Conservation (phyloP, 257 asterid genomes). For the Paraleonurus japonicus region DNA sequence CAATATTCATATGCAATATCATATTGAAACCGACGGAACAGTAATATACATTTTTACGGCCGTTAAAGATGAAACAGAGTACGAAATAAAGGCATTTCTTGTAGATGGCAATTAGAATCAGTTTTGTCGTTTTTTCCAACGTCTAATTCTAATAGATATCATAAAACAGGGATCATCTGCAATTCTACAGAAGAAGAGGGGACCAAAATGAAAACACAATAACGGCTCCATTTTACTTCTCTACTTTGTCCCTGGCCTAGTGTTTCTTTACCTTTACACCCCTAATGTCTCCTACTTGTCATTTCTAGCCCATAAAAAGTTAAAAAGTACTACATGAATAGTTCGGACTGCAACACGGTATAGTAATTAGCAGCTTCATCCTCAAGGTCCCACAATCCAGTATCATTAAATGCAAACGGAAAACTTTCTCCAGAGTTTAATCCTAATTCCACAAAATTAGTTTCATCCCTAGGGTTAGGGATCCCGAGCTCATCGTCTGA, state of each 20-base stretch:
- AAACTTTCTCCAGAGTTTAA: slow-evolving; percentile 9
- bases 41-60: too few species aligned
- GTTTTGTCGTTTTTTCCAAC: too few species aligned
- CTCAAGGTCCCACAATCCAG: slow-evolving; percentile 58
- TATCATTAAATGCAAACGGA: slow-evolving; percentile 10
- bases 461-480: slow-evolving; percentile 34
- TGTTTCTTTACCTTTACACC: slow-evolving; percentile 25
- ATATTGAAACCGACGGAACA: too few species aligned
- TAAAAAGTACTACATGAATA: slow-evolving; percentile 44
- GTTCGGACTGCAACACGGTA: slow-evolving; percentile 44
- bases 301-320: slow-evolving; percentile 25
- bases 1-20: too few species aligned
- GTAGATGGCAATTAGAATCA: too few species aligned
- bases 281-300: slow-evolving; percentile 25
- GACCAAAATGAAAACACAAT: slow-evolving; percentile 33
- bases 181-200: slow-evolving; percentile 23
- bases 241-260: slow-evolving; percentile 11
- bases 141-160: too few species aligned
- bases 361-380: slow-evolving; percentile 60
- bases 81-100: too few species aligned
- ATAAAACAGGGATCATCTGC: slow-evolving; percentile 19
- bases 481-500: slow-evolving; percentile 70
- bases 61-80: too few species aligned
- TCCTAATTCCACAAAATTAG: background rate
- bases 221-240: slow-evolving; percentile 23